Percentiles rank a stretch among this genome's conserved stretches.
These are phyloP conservation scores for Phaeosphaeriaceae sp. DNA, from an alignment of 2,329 filamentous ascomycete genomes.

Conservation along the genomic window DNA sequence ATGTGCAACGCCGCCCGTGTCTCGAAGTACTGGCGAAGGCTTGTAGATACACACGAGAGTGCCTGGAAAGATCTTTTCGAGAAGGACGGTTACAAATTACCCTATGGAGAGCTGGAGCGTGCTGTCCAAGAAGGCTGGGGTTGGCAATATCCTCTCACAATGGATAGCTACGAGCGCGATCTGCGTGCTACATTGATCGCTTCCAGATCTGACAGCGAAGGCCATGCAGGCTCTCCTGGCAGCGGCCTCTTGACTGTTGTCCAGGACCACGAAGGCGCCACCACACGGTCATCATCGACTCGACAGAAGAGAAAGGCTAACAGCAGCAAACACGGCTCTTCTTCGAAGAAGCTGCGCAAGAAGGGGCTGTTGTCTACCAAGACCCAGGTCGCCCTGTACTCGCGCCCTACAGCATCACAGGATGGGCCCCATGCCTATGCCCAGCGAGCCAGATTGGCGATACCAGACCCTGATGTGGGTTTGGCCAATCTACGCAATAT, in stretches of 20 bases:
- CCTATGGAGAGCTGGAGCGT: conserved; percentile 81
- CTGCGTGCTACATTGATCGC: conserved; percentile 64
- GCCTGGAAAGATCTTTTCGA: conserved; percentile 96
- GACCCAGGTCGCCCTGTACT: conserved; percentile 53
- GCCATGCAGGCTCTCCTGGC: conserved; percentile 30
- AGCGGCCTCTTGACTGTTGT: conserved; percentile 18
- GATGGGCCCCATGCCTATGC: conserved; percentile 89
- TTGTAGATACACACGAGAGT: conserved; percentile 91
- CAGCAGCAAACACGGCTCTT: conserved; percentile 47
- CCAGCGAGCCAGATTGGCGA: conserved; percentile 79
- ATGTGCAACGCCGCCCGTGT: conserved; percentile 91
- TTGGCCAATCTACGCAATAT: conserved; percentile 79
- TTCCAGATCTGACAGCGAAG: conserved; percentile 51
- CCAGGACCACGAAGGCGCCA: conserved; percentile 36
- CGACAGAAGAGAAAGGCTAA: conserved; percentile 50
- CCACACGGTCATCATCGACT: conserved; percentile 37
- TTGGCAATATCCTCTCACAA: conserved; percentile 86
- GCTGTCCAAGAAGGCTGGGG: conserved; percentile 95
- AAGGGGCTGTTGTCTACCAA: conserved; percentile 58
- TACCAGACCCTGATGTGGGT: conserved; percentile 82
- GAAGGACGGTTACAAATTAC: conserved; percentile 78
- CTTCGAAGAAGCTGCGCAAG: conserved; percentile 63
- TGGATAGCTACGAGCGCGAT: conserved; percentile 80
- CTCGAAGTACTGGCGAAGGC: conserved; percentile 89
- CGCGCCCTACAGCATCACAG: conserved; percentile 60